Conservation (phyloP, 306 rosid genomes). For the Cajanus cajan region DNA sequence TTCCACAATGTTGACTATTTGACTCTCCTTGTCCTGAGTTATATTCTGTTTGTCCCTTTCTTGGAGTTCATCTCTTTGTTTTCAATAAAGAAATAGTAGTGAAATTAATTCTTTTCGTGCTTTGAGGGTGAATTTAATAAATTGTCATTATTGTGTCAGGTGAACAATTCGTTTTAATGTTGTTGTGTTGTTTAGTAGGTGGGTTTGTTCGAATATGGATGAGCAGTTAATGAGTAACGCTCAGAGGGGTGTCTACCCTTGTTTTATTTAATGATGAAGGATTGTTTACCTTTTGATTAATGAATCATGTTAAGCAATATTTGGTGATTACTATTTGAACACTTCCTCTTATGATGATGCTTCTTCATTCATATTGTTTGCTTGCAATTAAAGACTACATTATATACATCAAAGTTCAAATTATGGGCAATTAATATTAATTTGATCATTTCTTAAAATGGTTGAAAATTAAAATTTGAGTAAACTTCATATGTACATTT, state of each 20-base stretch:
- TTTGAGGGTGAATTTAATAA: not conserved
- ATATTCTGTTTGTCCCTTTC: too few relatives aligned
- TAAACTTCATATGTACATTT: too few relatives aligned
- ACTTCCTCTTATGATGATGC: not conserved
- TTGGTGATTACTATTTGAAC: not conserved
- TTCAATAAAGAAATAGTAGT: not conserved
- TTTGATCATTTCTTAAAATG: conserved; percentile 1
- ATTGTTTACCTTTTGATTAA: not conserved
- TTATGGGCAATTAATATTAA: not conserved
- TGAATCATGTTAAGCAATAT: not conserved
- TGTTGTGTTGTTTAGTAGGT: conserved; percentile 34
- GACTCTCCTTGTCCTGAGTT: too few relatives aligned
- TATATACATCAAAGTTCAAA: not conserved
- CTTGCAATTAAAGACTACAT: conserved; percentile 37
- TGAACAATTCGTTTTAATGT: conserved; percentile 5
- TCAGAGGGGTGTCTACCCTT: conserved; percentile 10
- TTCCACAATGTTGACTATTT: conserved; percentile 65
- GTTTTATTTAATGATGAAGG: too few relatives aligned
- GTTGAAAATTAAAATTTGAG: not conserved
- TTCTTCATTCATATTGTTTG: conserved; percentile 10
- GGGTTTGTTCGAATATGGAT: not conserved
- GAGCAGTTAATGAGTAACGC: conserved; percentile 31
- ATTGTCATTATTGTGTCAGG: conserved; percentile 1
- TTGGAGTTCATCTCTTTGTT: not conserved
- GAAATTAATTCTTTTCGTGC: conserved; percentile 19